These are phyloP conservation scores for Coemansia sp. DNA, from an alignment of 371 early-diverging fungal genomes.

Conservation along the genomic window DNA sequence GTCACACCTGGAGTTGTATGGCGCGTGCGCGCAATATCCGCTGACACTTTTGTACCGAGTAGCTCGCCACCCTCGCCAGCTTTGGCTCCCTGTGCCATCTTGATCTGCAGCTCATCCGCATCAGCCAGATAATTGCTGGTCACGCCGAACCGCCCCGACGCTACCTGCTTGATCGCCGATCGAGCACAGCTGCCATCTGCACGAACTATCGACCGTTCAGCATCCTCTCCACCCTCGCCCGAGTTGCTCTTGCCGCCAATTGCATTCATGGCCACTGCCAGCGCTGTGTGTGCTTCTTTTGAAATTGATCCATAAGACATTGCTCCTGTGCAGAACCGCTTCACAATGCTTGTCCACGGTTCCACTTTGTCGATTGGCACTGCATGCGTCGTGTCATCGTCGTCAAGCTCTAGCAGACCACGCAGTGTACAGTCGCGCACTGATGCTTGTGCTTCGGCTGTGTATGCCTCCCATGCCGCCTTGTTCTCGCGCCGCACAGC, in stretches of 20 bases:
- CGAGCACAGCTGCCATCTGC: slow-evolving; percentile 78
- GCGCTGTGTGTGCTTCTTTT: slow-evolving; percentile 86
- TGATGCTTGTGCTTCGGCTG: slow-evolving; percentile 68
- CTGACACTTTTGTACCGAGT: slow-evolving; percentile 84
- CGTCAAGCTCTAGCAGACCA: slow-evolving; percentile 86
- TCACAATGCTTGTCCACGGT: slow-evolving; percentile 93
- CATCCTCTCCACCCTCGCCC: slow-evolving; percentile 98
- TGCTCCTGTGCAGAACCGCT: slow-evolving; percentile 96
- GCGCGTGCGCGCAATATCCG: slow-evolving; percentile 88
- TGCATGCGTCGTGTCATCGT: slow-evolving; percentile 66
- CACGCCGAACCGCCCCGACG: slow-evolving; percentile 96
- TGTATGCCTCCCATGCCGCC: slow-evolving; percentile 80
- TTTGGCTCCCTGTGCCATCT: slow-evolving; percentile 99
- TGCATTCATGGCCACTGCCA: slow-evolving; percentile 94
- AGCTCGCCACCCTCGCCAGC: slow-evolving; percentile 94
- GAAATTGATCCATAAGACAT: slow-evolving; percentile 99
- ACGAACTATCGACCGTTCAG: slow-evolving; percentile 67
- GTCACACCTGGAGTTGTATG: slow-evolving; percentile 96
- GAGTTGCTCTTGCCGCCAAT: slow-evolving; percentile 96
- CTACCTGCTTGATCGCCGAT: slow-evolving; percentile 97
- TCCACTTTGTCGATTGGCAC: slow-evolving; percentile 94
- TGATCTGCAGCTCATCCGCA: slow-evolving; percentile 96
- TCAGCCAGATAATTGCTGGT: slow-evolving; percentile 90
- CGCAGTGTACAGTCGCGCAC: slow-evolving; percentile 92
- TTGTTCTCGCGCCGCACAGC: slow-evolving; percentile 93